Evolutionary conservation across 2,329 filamentous ascomycete genomes (phyloP).

Genomic region (Rutstroemia sp.): DNA sequence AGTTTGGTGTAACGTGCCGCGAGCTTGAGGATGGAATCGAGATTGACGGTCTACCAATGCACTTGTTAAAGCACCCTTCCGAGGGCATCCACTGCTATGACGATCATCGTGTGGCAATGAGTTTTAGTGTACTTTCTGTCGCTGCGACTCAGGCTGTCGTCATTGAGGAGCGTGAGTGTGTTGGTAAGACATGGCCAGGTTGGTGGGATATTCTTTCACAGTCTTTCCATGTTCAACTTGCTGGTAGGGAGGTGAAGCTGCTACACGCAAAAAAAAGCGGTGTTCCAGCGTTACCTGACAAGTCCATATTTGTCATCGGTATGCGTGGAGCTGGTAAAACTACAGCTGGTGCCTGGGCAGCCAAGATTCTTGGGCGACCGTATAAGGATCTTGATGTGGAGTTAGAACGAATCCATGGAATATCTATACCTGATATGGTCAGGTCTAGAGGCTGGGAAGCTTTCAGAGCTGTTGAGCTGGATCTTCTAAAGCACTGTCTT

Average conservation of each 20-base stretch:
- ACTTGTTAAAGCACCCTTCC: slow-evolving; percentile 45
- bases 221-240: slow-evolving; percentile 68
- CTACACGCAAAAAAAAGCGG: slow-evolving; percentile 32
- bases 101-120: slow-evolving; percentile 97
- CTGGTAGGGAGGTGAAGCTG: slow-evolving; percentile 52
- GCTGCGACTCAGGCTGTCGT: slow-evolving; percentile 64
- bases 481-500: slow-evolving; percentile 65
- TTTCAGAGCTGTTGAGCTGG: slow-evolving; percentile 74
- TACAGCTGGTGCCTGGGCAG: slow-evolving; percentile 82
- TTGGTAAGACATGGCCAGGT: slow-evolving; percentile 96
- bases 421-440: slow-evolving; percentile 82
- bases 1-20: slow-evolving; percentile 80
- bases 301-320: slow-evolving; percentile 87
- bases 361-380: slow-evolving; percentile 64
- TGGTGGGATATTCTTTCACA: slow-evolving; percentile 91
- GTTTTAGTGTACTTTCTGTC: slow-evolving; percentile 82
- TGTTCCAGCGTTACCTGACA: slow-evolving; percentile 36
- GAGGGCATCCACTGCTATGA: slow-evolving; percentile 85
- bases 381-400: slow-evolving; percentile 85
- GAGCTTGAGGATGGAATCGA: slow-evolving; percentile 95
- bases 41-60: slow-evolving; percentile 46
- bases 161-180: slow-evolving; percentile 84
- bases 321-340: slow-evolving; percentile 98
- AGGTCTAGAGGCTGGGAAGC: slow-evolving; percentile 73
- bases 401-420: slow-evolving; percentile 65